These are phyloP conservation scores for Nemania sp. DNA, from an alignment of 2,329 filamentous ascomycete genomes.

Conservation along the genomic window DNA sequence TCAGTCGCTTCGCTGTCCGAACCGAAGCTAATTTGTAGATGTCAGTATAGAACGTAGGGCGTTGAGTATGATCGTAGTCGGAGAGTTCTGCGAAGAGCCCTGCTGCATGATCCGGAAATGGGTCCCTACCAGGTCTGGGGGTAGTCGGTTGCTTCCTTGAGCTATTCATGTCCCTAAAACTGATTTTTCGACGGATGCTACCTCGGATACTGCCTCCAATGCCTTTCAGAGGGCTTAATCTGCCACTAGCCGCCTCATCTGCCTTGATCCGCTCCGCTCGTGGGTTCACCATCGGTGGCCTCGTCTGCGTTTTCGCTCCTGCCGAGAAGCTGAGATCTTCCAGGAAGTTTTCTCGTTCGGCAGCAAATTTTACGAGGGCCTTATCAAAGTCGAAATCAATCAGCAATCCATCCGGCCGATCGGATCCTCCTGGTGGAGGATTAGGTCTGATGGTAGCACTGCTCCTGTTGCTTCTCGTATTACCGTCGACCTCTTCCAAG, in stretches of 20 bases:
- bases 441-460: slow-evolving; percentile 65
- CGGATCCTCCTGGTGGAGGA: slow-evolving; percentile 33
- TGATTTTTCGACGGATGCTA: slow-evolving; percentile 89
- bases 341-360: slow-evolving; percentile 91
- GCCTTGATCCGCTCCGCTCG: slow-evolving; percentile 80
- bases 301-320: slow-evolving; percentile 73
- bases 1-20: slow-evolving; percentile 84
- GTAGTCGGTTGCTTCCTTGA: slow-evolving; percentile 82
- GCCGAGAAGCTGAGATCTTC: slow-evolving; percentile 90
- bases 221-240: slow-evolving; percentile 59
- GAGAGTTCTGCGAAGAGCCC: slow-evolving; percentile 30
- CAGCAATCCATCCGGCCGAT: slow-evolving; percentile 46
- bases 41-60: slow-evolving; percentile 39
- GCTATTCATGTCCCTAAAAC: slow-evolving; percentile 93
- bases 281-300: slow-evolving; percentile 75
- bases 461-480: slow-evolving; percentile 66
- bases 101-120: slow-evolving; percentile 33
- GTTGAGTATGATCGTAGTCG: slow-evolving; percentile 33
- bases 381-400: slow-evolving; percentile 90
- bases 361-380: slow-evolving; percentile 90
- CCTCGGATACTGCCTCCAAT: slow-evolving; percentile 72
- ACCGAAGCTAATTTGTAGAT: slow-evolving; percentile 54
- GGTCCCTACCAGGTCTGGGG: slow-evolving; percentile 71
- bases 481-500: slow-evolving; percentile 62
- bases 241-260: slow-evolving; percentile 64